Conservation (phyloP, 2,329 filamentous ascomycete species). For the Sporothrix luriei region DNA sequence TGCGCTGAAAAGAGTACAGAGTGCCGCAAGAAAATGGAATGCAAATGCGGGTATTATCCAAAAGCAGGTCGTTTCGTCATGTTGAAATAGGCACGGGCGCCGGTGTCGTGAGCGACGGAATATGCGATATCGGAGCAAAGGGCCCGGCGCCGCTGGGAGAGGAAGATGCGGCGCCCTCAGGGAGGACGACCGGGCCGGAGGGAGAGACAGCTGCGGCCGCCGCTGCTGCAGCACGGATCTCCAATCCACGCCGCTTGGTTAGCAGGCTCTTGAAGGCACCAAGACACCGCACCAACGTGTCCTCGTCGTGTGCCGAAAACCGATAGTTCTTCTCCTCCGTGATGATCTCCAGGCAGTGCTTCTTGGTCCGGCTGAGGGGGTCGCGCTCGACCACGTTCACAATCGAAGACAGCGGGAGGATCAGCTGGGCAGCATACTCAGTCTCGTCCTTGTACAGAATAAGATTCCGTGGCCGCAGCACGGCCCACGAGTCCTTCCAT, state of each 20-base stretch:
- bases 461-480: slow-evolving; percentile 80
- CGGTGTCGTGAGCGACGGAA: slow-evolving; percentile 11
- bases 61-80: slow-evolving; percentile 24
- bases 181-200: neutral
- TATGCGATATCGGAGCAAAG: neutral
- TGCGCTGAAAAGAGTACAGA: neutral
- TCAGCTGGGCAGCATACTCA: slow-evolving; percentile 84
- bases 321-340: slow-evolving; percentile 84
- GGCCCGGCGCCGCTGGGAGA: neutral
- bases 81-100: slow-evolving; percentile 18
- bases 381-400: slow-evolving; percentile 94
- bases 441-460: slow-evolving; percentile 90
- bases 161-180: neutral
- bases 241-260: slow-evolving; percentile 67
- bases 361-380: slow-evolving; percentile 79
- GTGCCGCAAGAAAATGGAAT: neutral
- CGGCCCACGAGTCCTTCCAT: slow-evolving; percentile 95
- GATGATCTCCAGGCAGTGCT: slow-evolving; percentile 87
- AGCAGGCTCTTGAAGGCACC: slow-evolving; percentile 89
- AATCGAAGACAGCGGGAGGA: slow-evolving; percentile 75
- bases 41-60: slow-evolving; percentile 14
- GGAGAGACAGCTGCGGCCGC: slow-evolving; percentile 26
- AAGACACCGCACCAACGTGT: slow-evolving; percentile 78
- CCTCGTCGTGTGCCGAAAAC: slow-evolving; percentile 78
- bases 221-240: slow-evolving; percentile 52